Percentiles rank a stretch among this genome's conserved stretches.
Evolutionary conservation across 257 asterid genomes (phyloP).

Genomic region (Solanum boliviense): DNA sequence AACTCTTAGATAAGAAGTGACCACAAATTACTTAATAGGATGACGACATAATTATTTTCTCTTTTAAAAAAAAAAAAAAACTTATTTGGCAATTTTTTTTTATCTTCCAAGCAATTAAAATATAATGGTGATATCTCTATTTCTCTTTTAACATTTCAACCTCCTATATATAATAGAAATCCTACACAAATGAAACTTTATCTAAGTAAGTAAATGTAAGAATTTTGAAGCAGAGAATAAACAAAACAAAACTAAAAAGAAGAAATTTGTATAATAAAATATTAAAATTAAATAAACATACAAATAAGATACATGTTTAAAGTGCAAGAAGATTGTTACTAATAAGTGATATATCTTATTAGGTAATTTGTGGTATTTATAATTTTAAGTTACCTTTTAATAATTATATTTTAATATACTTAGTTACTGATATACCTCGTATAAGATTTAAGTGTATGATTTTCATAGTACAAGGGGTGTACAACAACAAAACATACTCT

Average conservation of each 20-base stretch:
- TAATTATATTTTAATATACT: not conserved
- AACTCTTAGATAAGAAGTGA: not conserved
- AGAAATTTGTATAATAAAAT: not conserved
- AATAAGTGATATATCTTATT: not conserved
- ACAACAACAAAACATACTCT: not conserved
- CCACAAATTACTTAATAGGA: not conserved
- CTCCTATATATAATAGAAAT: not conserved
- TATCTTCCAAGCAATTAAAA: not conserved
- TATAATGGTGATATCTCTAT: not conserved
- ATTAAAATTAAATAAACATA: not conserved
- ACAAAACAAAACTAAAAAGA: not conserved
- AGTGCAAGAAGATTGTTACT: not conserved
- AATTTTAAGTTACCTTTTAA: not conserved
- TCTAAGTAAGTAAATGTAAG: not conserved
- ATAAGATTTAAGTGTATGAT: not conserved
- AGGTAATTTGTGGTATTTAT: not conserved
- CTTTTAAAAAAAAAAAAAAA: too few relatives aligned
- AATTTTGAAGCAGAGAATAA: not conserved
- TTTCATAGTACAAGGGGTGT: not conserved
- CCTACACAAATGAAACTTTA: not conserved
- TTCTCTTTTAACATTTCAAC: not conserved
- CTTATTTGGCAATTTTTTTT: not conserved
- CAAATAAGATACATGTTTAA: not conserved
- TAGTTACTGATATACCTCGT: not conserved
- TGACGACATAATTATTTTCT: not conserved